Evolutionary conservation across 1,284 basidiomycete species (phyloP).

Genomic region (Moesziomyces antarcticus): DNA sequence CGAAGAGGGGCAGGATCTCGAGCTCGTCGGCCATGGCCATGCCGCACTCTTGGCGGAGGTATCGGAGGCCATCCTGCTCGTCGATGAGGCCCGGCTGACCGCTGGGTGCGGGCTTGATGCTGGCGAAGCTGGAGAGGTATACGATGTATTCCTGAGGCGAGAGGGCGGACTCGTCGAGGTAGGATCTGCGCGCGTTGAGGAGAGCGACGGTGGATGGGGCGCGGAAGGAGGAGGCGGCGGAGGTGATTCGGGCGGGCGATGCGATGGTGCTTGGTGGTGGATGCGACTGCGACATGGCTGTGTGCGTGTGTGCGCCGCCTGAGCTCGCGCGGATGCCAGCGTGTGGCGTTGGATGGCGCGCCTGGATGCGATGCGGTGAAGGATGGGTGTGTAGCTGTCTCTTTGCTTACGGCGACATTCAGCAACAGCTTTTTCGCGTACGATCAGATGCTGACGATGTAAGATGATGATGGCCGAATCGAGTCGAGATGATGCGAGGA

Average conservation of each 20-base stretch:
- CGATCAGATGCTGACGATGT: too few species aligned
- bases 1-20: constrained; percentile 66
- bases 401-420: too few species aligned
- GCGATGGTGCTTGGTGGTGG: constrained; percentile 8
- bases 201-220: constrained; percentile 27
- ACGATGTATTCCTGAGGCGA: constrained; percentile 62
- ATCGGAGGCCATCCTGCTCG: constrained; percentile 64
- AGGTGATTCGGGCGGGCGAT: constrained; percentile 34
- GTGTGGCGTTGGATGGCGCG: too few species aligned
- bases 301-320: constrained; percentile 2
- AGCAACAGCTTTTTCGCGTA: too few species aligned
- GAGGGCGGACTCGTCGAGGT: constrained; percentile 62
- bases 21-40: constrained; percentile 62
- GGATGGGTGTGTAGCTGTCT: too few species aligned
- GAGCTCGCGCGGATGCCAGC: constrained; percentile 1
- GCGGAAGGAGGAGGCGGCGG: constrained; percentile 19
- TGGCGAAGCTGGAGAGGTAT: constrained; percentile 56
- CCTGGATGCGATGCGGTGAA: too few species aligned
- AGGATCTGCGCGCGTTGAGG: constrained; percentile 36
- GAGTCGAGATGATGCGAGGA: not conserved
- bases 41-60: constrained; percentile 59
- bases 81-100: constrained; percentile 61
- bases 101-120: constrained; percentile 59
- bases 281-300: constrained; percentile 27
- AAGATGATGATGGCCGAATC: not conserved